These are phyloP conservation scores for Brassica napus DNA, from an alignment of 345 rosid genomes.

Conservation along the genomic window Da-Ae NC_063446.1:23532001-23532500, in stretches of 20 bases:
- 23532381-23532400: constrained; percentile 76
- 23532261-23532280: constrained; percentile 45
- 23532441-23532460: constrained; percentile 65
- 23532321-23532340: constrained; percentile 66
- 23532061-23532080: constrained; percentile 57
- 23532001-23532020: constrained; percentile 61
- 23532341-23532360: constrained; percentile 83
- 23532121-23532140: constrained; percentile 68
- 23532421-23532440: constrained; percentile 46
- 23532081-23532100: constrained; percentile 64
- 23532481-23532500: constrained; percentile 69
- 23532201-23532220: constrained; percentile 75
- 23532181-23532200: constrained; percentile 82
- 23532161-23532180: constrained; percentile 58
- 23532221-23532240: constrained; percentile 58
- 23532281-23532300: constrained; percentile 51
- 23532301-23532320: constrained; percentile 74
- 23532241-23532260: constrained; percentile 55
- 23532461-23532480: constrained; percentile 92
- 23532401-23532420: constrained; percentile 86
- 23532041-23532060: constrained; percentile 60
- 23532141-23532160: constrained; percentile 77
- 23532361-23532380: constrained; percentile 89
- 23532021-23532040: constrained; percentile 52
- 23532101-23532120: constrained; percentile 71